Evolutionary conservation across 495 filamentous ascomycete genomes (phyloP), one percentile per base, ranked within the genome.

Genomic region (Lichenothelia convexa): DNA sequence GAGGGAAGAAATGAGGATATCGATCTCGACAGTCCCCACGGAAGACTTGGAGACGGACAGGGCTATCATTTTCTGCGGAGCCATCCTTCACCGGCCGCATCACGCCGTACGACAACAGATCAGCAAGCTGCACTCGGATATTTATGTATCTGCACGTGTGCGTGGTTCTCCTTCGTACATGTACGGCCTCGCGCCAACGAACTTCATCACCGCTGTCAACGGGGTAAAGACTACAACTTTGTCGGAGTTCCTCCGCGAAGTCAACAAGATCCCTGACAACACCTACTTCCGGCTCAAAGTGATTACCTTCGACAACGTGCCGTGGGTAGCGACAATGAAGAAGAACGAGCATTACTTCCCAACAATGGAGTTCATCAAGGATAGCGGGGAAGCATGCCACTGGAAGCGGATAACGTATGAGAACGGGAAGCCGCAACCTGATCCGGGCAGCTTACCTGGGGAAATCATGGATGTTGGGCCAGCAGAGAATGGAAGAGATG

Each of bases 311-410:
- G 89, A 99, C 53, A 91, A 89, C 43, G 84, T 95, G 12, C 87
- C 85, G 11, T 99, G 86, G 79, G 81, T 95, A 18, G 80, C 89
- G 15, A 94, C 87, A 18, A 94, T 99, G 75, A 99, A 99, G 73
- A 99, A 99, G 73, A 91, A 92, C 54, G 91, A 99, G 55, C 89
- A 99, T 57, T 99, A 99, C 53, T 61, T 61, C 44, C 58, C 58
- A 1, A 61, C 56, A 4, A 44, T 55, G 20, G 58, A 61, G 49
- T 57, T 55, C 39, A 32, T 53, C 20, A 61, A 59, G 49, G 58
- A 59, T 38, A 5, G 41, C 9, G n/a, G 36, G 3, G 49, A 53
- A 32, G 30, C 41, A 16, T 43, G 41, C 29, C 41, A 43, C 23
- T 51, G 48, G 48, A 33, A 18, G 19, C 9, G 31, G 31, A 18